Evolutionary conservation across 768 basidiomycete species (phyloP).

Genomic region (Wakefieldia striispora): DNA sequence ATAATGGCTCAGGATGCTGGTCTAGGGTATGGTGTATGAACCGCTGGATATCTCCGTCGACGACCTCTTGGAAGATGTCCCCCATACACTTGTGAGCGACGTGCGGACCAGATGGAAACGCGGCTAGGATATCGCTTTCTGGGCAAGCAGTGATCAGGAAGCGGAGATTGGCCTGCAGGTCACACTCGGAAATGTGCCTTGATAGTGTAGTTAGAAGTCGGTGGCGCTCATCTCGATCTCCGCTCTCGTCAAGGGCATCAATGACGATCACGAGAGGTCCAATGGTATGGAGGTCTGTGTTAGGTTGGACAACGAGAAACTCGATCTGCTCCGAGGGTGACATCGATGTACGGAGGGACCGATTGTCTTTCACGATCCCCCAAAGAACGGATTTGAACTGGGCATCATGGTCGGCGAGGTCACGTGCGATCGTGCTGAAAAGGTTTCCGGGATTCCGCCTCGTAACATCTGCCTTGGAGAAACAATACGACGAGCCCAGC

Average conservation of each 20-base stretch:
- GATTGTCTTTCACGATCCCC: slow-evolving; percentile 1
- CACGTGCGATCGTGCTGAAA: slow-evolving; percentile 27
- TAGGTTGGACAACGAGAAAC: slow-evolving; percentile 19
- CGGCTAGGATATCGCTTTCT: slow-evolving; percentile 8
- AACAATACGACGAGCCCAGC: slow-evolving; percentile 25
- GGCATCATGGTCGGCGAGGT: slow-evolving; percentile 23
- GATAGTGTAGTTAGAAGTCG: slow-evolving; percentile 15
- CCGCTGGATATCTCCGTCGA: slow-evolving; percentile 1
- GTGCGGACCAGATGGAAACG: no score
- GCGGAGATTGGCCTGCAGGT: slow-evolving; percentile 12
- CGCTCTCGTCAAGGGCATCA: slow-evolving; percentile 27
- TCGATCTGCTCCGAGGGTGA: slow-evolving; percentile 13
- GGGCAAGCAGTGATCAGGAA: slow-evolving; percentile 20
- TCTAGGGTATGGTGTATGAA: no score
- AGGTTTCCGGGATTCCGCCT: slow-evolving; percentile 12
- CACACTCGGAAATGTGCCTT: background rate
- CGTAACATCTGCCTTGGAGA: slow-evolving; percentile 2
- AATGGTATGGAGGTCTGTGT: slow-evolving; percentile 5
- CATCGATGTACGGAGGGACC: slow-evolving; percentile 2
- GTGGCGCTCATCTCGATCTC: slow-evolving; percentile 1
- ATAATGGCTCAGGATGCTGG: no score
- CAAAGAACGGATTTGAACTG: slow-evolving; percentile 10
- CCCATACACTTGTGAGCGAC: no score
- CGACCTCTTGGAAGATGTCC: background rate
- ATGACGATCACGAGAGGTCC: slow-evolving; percentile 10